Percentiles rank a stretch among this genome's conserved stretches.
phyloP scores from a whole-genome alignment of 2,329 filamentous ascomycete genomes.

The Fusarium nodosum region DNA sequence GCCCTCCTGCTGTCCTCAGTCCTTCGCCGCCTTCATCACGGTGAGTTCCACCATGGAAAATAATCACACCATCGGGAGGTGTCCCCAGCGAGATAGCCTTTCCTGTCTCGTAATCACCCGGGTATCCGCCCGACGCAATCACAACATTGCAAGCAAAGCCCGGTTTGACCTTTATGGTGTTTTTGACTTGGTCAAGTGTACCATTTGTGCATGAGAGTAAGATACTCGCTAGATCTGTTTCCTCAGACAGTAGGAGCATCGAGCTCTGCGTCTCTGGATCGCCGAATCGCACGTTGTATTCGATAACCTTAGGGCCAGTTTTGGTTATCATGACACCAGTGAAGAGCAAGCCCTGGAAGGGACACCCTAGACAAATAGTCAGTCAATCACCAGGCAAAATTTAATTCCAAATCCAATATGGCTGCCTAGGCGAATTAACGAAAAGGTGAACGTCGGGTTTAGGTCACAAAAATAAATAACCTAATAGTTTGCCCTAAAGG shows the following conservation, averaged over 20 bases:
- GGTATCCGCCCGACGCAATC: constrained; percentile 87
- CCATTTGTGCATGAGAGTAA: constrained; percentile 84
- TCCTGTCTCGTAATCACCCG: constrained; percentile 82
- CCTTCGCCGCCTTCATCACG: constrained; percentile 60
- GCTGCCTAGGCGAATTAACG: too few relatives aligned
- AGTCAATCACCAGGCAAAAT: too few relatives aligned
- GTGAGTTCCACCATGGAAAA: constrained; percentile 90
- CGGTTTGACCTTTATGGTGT: constrained; percentile 71
- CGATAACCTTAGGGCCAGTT: constrained; percentile 80
- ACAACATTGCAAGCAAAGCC: constrained; percentile 86
- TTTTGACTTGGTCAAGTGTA: constrained; percentile 73
- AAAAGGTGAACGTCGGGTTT: neutral
- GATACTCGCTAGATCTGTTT: constrained; percentile 85
- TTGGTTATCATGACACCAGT: constrained; percentile 89
- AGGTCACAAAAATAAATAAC: neutral
- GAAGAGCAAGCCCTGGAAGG: constrained; percentile 78
- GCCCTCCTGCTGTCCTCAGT: constrained; percentile 80
- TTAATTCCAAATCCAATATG: too few relatives aligned
- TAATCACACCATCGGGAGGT: constrained; percentile 66
- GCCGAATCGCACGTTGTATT: constrained; percentile 92
- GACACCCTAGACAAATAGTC: too few relatives aligned
- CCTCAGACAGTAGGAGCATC: constrained; percentile 77
- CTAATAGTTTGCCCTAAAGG: neutral
- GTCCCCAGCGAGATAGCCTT: constrained; percentile 59
- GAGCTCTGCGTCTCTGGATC: constrained; percentile 90